These are phyloP conservation scores for Tremella fuciformis DNA, from an alignment of 768 basidiomycete species.

Conservation along the genomic window DNA sequence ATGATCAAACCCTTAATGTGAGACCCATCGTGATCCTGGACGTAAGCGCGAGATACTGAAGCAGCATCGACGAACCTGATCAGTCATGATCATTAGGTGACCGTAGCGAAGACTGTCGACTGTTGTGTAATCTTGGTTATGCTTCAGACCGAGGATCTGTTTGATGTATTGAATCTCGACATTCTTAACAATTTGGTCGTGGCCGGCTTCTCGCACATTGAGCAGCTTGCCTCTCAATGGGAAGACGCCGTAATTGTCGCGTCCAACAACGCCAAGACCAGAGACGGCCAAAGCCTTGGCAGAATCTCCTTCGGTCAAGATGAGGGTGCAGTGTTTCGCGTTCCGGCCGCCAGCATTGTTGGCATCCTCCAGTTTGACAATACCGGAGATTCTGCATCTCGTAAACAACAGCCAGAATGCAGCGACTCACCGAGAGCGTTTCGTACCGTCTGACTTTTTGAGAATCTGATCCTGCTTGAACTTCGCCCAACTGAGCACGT, in stretches of 20 bases:
- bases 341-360: conserved; percentile 90
- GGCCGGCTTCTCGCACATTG: conserved; percentile 93
- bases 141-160: conserved; percentile 94
- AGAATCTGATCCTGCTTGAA: conserved; percentile 94
- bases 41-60: not conserved
- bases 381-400: conserved; percentile 70
- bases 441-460: conserved; percentile 91
- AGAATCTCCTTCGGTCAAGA: conserved; percentile 97
- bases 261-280: conserved; percentile 88
- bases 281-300: conserved; percentile 95
- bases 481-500: conserved; percentile 91
- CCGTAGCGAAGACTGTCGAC: conserved; percentile 78
- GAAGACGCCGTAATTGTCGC: conserved; percentile 96
- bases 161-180: conserved; percentile 95
- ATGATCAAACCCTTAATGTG: conserved; percentile 99
- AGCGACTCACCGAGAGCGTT: conserved; percentile 69
- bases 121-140: conserved; percentile 80
- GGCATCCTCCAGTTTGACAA: conserved; percentile 91
- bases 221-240: conserved; percentile 93
- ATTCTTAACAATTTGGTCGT: conserved; percentile 97
- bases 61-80: conserved; percentile 68
- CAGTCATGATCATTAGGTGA: conserved; percentile 97
- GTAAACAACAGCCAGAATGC: conserved; percentile 8
- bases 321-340: conserved; percentile 82
- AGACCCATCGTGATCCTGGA: conserved; percentile 99